phyloP scores from a whole-genome alignment of 1,284 basidiomycete species.

The Ceratobasidium sp. region DNA sequence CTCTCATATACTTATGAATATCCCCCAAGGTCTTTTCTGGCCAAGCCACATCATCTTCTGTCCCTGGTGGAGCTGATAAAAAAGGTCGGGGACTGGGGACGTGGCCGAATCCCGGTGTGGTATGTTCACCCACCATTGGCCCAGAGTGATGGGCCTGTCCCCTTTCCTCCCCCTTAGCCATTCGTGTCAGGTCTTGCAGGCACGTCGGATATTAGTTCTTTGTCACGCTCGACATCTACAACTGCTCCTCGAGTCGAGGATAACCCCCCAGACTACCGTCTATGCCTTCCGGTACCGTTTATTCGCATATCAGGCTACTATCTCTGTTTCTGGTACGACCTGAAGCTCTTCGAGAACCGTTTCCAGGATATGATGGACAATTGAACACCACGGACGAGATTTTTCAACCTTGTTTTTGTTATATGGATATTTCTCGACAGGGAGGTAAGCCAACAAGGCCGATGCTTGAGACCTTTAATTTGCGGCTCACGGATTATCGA shows the following conservation, averaged over 20 bases:
- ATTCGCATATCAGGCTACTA: constrained; percentile 13
- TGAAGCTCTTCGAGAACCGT: background rate
- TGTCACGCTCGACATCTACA: background rate
- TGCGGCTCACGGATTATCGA: constrained; percentile 41
- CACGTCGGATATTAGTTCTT: constrained; percentile 7
- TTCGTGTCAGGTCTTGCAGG: background rate
- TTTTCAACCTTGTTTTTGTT: background rate
- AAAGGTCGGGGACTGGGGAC: no score
- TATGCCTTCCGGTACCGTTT: background rate
- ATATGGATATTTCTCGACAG: constrained; percentile 23
- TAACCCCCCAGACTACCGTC: background rate
- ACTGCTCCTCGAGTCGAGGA: constrained; percentile 19
- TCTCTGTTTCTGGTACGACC: background rate
- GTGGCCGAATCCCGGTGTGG: no score
- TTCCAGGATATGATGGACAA: constrained; percentile 13
- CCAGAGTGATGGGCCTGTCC: background rate
- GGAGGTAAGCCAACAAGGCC: constrained; percentile 44
- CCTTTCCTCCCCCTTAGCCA: background rate
- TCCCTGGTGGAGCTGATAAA: background rate
- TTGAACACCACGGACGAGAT: background rate
- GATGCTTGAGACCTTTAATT: constrained; percentile 27
- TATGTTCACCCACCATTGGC: no score
- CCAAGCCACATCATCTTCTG: constrained; percentile 21
- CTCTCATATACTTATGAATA: constrained; percentile 48
- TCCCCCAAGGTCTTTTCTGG: constrained; percentile 45